A percentile compares a stretch with the other conserved stretches of the same genome.
phyloP scores from a whole-genome alignment of 2,329 filamentous ascomycete species.

The Thermoascus crustaceus region DNA sequence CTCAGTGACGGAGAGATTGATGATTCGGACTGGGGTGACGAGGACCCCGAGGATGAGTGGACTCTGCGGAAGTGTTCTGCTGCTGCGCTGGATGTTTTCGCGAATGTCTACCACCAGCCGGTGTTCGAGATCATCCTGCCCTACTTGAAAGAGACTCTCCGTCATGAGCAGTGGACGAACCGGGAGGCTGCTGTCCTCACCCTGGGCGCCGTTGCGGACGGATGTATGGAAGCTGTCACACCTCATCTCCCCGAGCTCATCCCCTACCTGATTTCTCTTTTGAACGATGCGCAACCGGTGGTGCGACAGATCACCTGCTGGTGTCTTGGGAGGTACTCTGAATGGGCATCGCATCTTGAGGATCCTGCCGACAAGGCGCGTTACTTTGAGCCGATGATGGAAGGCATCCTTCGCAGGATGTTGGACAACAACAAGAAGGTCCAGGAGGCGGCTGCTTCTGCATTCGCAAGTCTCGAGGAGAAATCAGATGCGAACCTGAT shows the following conservation, averaged over 20 bases:
- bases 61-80: slow-evolving; percentile 95
- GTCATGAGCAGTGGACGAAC: slow-evolving; percentile 81
- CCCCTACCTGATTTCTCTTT: slow-evolving; percentile 77
- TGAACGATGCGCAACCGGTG: slow-evolving; percentile 78
- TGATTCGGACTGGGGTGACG: slow-evolving; percentile 60
- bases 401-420: slow-evolving; percentile 89
- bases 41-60: slow-evolving; percentile 84
- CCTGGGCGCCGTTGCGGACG: slow-evolving; percentile 87
- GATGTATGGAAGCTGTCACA: slow-evolving; percentile 80
- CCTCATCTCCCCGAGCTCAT: slow-evolving; percentile 87
- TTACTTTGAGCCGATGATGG: slow-evolving; percentile 95
- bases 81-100: slow-evolving; percentile 87
- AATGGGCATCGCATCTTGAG: slow-evolving; percentile 74
- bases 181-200: slow-evolving; percentile 91
- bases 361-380: slow-evolving; percentile 59
- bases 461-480: slow-evolving; percentile 92
- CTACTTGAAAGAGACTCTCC: slow-evolving; percentile 83
- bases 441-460: slow-evolving; percentile 90
- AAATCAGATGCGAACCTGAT: slow-evolving; percentile 73
- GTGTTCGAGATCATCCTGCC: slow-evolving; percentile 90
- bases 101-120: slow-evolving; percentile 75
- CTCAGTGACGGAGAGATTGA: slow-evolving; percentile 80
- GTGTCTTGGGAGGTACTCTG: slow-evolving; percentile 88
- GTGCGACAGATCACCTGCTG: slow-evolving; percentile 97
- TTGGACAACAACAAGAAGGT: slow-evolving; percentile 96